Base-by-base conservation (phyloP, 2,329 filamentous ascomycete genomes). In the Penicillium sp. region DNA sequence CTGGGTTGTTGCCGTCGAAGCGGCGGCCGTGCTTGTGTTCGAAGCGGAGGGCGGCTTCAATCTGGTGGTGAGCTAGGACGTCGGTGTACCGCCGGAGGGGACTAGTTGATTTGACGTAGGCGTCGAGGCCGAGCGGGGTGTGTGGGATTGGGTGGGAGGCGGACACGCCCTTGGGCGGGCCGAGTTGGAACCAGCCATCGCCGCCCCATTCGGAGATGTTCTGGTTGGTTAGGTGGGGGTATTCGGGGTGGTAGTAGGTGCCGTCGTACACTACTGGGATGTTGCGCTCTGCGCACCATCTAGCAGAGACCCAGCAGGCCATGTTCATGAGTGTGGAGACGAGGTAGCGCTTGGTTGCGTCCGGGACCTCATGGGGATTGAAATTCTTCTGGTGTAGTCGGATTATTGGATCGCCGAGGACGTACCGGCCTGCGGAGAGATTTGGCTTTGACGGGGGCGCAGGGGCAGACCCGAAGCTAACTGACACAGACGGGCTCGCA, bases 1-100 rank as follows among this genome's bases (percentile, higher is more conserved):
- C 60, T 6, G 68, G 11, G 7, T 26, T 17, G n/a, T 38, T 66
- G 30, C 70, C 71, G 52, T 80, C 67, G 26, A 85, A 75, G n/a
- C 70, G 77, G 21, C 73, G 71, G 15, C 81, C 81, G 5, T 79
- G 77, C 31, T 74, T 69, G 11, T 82, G 79, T 73, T 89, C 86
- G 64, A 84, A 80, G 11, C 84, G 83, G 46, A 90, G 67, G 1
- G 85, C 86, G 7, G 86, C 84, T 76, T 89, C 86, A 51, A 88
- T 87, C 66, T 90, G 87, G 81, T 87, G 89, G 70, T 89, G 86
- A 11, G 81, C 77, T 50, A 89, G 79, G 70, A 89, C 81, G 72
- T 90, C 87, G 51, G 78, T 80, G 71, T 85, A 89, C 44, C 87
- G 81, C 55, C 87, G 83, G 23, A 90, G 78, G 1, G 87, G 87